Evolutionary conservation across 768 basidiomycete genomes (phyloP), one percentile per base, ranked within the genome.

Genomic region (Porpolomopsis calyptriformis): DNA sequence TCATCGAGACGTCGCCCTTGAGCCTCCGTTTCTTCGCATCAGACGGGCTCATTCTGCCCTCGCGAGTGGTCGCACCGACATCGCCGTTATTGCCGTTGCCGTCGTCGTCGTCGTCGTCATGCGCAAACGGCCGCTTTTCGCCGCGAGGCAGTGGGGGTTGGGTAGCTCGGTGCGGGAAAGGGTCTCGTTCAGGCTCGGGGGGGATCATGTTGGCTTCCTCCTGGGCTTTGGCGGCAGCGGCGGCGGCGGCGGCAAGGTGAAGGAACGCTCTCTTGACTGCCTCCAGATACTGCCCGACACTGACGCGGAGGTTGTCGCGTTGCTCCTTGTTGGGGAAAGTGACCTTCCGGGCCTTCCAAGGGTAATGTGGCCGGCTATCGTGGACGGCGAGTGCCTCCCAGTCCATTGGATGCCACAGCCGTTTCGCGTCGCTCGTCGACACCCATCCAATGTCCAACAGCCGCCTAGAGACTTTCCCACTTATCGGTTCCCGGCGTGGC

Each of bases 401-500:
- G 40, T 73, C 72, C 49, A 66, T 61, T 6, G 51, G 50, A 7
- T 52, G 49, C 7, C 63, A 63, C 2, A 65, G 54, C 5, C 45
- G 55, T 8, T 52, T 39, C 10, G 66, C 55, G 41, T 74, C 70
- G 4, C 53, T 56, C 40, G 50, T 40, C 8, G 55, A 57, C 2
- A 73, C 49, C 71, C 72, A 74, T 6, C 61, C 59, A 10, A 70
- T 48, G 18, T 62, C 58, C 12, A 73, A 47, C 1, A 74, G 56
- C 4, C 69, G 61, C 0, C 67, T 60, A 8, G 70, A 52, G 2
- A 58, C 61, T 39, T 64, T 66, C 6, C 70, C 71, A 2, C 56
- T 35, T 11, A 74, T 58, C 2, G 71, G 61, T 12, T 55, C 46
- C 1, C 47, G 56, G 24, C 66, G 63, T 0, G 57, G 55, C 1